Evolutionary conservation across 176 grass and related monocot species (phyloP).

Genomic region (Oryza punctata): DNA sequence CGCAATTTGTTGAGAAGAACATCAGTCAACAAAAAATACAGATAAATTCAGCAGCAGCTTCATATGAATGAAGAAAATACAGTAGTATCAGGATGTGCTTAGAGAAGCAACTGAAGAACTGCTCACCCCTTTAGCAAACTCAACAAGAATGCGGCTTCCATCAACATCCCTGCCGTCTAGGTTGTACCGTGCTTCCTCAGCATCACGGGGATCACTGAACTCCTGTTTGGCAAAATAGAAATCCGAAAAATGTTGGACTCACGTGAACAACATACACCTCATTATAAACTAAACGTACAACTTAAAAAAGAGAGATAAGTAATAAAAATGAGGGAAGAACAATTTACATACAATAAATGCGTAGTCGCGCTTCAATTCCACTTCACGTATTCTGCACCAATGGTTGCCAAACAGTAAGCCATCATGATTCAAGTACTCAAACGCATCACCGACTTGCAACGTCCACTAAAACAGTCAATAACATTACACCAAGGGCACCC

Average conservation of each 20-base stretch:
- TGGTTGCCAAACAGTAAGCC: constrained; percentile 87
- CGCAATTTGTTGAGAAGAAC: neutral
- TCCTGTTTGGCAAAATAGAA: constrained; percentile 54
- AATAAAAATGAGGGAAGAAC: neutral
- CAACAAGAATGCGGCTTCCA: constrained; percentile 87
- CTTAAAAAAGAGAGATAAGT: neutral
- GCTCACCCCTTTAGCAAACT: constrained; percentile 94
- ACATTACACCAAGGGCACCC: constrained; percentile 88
- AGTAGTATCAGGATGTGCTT: neutral
- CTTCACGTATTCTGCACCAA: constrained; percentile 98
- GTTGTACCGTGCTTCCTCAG: constrained; percentile 89
- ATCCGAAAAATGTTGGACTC: neutral
- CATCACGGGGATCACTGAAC: constrained; percentile 88
- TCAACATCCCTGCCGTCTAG: constrained; percentile 93
- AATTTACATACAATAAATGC: constrained; percentile 89
- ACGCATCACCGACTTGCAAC: constrained; percentile 54
- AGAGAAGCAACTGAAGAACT: neutral
- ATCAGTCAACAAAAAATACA: neutral
- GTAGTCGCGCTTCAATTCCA: constrained; percentile 99
- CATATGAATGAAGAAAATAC: neutral
- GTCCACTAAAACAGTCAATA: constrained; percentile 71
- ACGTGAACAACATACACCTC: constrained; percentile 1
- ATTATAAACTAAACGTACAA: neutral
- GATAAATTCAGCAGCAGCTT: neutral
- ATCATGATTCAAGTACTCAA: constrained; percentile 68